Percentiles rank a stretch among this genome's conserved stretches.
Evolutionary conservation across 805 yeast genomes (phyloP).

Genomic region (Wickerhamiella dianesei): DNA sequence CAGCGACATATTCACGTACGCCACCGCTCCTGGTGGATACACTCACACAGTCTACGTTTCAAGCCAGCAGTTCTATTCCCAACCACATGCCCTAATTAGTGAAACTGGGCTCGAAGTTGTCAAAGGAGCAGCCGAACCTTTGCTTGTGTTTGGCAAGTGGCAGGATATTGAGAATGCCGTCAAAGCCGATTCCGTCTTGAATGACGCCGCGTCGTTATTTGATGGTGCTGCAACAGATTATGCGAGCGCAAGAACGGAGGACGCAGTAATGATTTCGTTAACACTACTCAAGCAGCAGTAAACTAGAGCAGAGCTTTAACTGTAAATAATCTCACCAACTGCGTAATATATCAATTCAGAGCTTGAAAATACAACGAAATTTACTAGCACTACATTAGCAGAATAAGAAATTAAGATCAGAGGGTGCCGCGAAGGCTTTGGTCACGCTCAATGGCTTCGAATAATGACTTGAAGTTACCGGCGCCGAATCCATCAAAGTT

Average conservation of each 20-base stretch:
- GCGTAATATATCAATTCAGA: neutral
- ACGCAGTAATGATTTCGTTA: slow-evolving; percentile 41
- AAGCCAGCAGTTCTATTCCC: slow-evolving; percentile 47
- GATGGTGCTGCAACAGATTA: slow-evolving; percentile 49
- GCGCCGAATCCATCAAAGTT: slow-evolving; percentile 82
- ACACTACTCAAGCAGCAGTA: slow-evolving; percentile 2
- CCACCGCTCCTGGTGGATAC: slow-evolving; percentile 54
- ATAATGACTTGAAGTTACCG: slow-evolving; percentile 72
- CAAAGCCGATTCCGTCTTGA: slow-evolving; percentile 37
- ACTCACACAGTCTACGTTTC: slow-evolving; percentile 50
- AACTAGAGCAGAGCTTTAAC: too few species aligned
- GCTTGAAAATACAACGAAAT: neutral
- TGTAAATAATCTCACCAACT: too few species aligned
- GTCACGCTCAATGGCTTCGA: slow-evolving; percentile 68
- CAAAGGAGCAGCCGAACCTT: slow-evolving; percentile 14
- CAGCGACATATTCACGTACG: slow-evolving; percentile 55
- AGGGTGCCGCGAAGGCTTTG: slow-evolving; percentile 56
- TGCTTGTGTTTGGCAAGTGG: slow-evolving; percentile 55
- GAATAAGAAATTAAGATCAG: neutral
- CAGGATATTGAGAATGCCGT: slow-evolving; percentile 43
- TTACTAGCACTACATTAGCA: neutral
- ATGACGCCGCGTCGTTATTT: slow-evolving; percentile 47
- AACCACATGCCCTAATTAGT: slow-evolving; percentile 20
- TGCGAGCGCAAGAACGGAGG: slow-evolving; percentile 50
- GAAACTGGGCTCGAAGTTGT: slow-evolving; percentile 18